Percentiles rank a stretch among this genome's conserved stretches.
These are phyloP conservation scores for Astraeus odoratus DNA, from an alignment of 768 basidiomycete genomes.

Conservation along the genomic window DNA sequence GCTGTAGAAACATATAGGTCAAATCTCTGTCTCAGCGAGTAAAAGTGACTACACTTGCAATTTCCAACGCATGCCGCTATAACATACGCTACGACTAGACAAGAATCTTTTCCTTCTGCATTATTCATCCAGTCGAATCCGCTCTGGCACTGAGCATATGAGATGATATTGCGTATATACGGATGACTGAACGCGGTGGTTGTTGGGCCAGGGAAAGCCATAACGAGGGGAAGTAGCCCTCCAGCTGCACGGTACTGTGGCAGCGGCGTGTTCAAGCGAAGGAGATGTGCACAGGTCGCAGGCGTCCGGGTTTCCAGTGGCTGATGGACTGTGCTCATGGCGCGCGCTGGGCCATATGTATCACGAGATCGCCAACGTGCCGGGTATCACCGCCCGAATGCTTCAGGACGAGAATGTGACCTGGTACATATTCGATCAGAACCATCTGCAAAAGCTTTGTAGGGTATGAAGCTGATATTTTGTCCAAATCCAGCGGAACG, in stretches of 20 bases:
- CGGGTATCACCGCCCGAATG: background rate
- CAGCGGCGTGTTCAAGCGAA: no score
- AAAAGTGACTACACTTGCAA: conserved; percentile 17
- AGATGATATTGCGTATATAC: conserved; percentile 3
- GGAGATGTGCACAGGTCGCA: no score
- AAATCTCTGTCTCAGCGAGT: no score
- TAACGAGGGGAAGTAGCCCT: background rate
- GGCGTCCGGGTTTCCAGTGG: no score
- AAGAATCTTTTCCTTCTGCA: conserved; percentile 9
- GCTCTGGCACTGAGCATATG: conserved; percentile 12
- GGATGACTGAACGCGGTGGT: conserved; percentile 7
- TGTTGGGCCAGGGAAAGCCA: background rate
- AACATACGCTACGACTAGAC: conserved; percentile 24
- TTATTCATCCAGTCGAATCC: conserved; percentile 23
- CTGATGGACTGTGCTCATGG: no score
- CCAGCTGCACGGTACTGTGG: no score
- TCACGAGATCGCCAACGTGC: background rate
- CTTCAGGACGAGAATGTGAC: no score
- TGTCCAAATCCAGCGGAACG: no score
- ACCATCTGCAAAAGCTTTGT: no score
- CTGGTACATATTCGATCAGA: no score
- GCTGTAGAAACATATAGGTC: no score
- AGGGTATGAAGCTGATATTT: background rate
- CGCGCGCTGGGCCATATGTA: no score
- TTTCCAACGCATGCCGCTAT: conserved; percentile 24